These are phyloP conservation scores for Yamadazyma philogaea DNA, from an alignment of 805 yeast species.

Conservation along the genomic window DNA sequence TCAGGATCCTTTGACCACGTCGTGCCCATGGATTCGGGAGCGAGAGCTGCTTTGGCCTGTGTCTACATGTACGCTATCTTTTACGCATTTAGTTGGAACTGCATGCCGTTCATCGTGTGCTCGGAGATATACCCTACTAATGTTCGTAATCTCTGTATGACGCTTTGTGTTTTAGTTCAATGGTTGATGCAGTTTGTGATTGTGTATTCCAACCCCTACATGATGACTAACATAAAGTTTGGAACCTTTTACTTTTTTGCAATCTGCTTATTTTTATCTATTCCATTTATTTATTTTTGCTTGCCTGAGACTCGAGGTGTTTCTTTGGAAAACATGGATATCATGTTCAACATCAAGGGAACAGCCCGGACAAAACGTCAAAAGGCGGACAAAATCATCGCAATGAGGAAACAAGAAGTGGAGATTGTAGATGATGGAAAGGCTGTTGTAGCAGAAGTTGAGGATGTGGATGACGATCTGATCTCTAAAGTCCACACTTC, in stretches of 20 bases:
- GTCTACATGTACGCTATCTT: slow-evolving; percentile 6
- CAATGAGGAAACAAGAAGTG: slow-evolving; percentile 1
- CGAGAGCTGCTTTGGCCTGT: slow-evolving; percentile 8
- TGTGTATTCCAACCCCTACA: slow-evolving; percentile 9
- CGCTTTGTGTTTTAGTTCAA: slow-evolving; percentile 6
- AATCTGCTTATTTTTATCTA: slow-evolving; percentile 2
- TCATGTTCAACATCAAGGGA: slow-evolving; percentile 6
- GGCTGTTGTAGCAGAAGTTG: slow-evolving; percentile 1
- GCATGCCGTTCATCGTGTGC: slow-evolving; percentile 9
- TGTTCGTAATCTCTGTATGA: slow-evolving; percentile 7
- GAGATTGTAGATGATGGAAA: slow-evolving; percentile 2
- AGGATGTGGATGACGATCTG: slow-evolving; percentile 5
- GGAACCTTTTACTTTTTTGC: slow-evolving; percentile 13
- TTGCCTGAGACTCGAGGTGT: slow-evolving; percentile 11
- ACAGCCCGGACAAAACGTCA: slow-evolving; percentile 4
- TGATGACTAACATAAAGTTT: slow-evolving; percentile 10
- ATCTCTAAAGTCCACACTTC: slow-evolving; percentile 8
- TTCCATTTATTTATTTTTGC: slow-evolving; percentile 6
- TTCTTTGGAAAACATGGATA: slow-evolving; percentile 12
- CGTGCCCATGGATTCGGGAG: slow-evolving; percentile 38
- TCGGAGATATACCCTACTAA: slow-evolving; percentile 9
- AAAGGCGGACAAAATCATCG: slow-evolving; percentile 10
- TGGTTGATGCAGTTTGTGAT: slow-evolving; percentile 10
- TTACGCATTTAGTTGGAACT: slow-evolving; percentile 9
- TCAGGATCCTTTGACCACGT: slow-evolving; percentile 10